phyloP scores from a whole-genome alignment of 352 stramenopile genomes.

The Phytophthora hybrid region DNA sequence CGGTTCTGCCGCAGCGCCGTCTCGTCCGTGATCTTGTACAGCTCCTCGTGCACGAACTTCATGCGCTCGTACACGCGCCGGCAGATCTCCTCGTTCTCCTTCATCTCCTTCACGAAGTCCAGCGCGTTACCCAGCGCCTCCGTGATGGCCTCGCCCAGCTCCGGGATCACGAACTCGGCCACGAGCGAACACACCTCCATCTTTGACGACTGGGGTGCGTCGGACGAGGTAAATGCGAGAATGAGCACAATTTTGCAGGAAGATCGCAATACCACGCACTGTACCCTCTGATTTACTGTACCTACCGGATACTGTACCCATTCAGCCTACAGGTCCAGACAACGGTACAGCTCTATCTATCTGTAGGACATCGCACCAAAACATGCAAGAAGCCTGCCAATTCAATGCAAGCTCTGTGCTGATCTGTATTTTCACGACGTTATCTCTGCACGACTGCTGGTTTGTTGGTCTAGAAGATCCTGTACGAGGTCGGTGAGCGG shows the following conservation, averaged over 20 bases:
- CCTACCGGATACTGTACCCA: neutral
- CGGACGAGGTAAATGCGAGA: neutral
- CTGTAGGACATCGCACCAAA: no score
- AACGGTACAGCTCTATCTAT: no score
- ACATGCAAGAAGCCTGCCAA: neutral
- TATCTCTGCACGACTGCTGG: neutral
- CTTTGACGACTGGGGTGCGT: neutral
- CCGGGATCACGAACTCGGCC: constrained; percentile 48
- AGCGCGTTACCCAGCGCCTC: constrained; percentile 39
- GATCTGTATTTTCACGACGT: no score
- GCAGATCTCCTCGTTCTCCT: constrained; percentile 38
- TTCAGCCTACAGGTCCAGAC: no score
- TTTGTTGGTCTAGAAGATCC: constrained; percentile 57
- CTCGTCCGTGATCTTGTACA: constrained; percentile 43
- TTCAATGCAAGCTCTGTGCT: neutral
- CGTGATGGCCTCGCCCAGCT: constrained; percentile 42
- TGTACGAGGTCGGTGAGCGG: constrained; percentile 58
- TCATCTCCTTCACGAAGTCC: constrained; percentile 40
- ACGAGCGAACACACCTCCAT: constrained; percentile 27
- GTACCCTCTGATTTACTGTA: neutral
- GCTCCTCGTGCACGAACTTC: constrained; percentile 42
- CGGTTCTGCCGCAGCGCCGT: constrained; percentile 37
- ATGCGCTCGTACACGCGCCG: constrained; percentile 28
- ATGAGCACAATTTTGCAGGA: neutral
- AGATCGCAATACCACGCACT: neutral